These are phyloP conservation scores for Ustilago sp. DNA, from an alignment of 1,284 basidiomycete species.

Conservation along the genomic window DNA sequence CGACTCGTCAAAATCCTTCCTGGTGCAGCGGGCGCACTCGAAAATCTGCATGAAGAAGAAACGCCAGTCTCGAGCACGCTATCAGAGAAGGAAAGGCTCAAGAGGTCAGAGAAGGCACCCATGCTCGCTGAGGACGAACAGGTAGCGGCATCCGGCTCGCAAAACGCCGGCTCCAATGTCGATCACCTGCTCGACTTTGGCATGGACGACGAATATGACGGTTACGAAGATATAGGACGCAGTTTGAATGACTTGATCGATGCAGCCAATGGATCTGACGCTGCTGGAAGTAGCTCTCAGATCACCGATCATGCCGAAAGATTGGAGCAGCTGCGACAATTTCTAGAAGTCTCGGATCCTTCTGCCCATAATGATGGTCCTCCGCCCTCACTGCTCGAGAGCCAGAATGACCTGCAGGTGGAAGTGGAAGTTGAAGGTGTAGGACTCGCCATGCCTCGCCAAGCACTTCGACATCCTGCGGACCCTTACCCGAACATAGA, in stretches of 20 bases:
- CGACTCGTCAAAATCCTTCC: slow-evolving; percentile 58
- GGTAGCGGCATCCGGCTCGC: slow-evolving; percentile 23
- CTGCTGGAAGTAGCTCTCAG: slow-evolving; percentile 19
- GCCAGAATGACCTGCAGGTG: slow-evolving; percentile 57
- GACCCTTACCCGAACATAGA: slow-evolving; percentile 25
- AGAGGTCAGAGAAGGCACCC: slow-evolving; percentile 43
- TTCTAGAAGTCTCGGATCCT: slow-evolving; percentile 36
- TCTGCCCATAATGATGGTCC: slow-evolving; percentile 40
- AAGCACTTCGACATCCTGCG: slow-evolving; percentile 31
- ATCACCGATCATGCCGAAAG: slow-evolving; percentile 35
- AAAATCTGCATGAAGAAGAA: slow-evolving; percentile 8
- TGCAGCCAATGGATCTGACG: slow-evolving; percentile 21
- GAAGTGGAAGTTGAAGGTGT: slow-evolving; percentile 65
- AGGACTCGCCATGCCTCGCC: slow-evolving; percentile 54
- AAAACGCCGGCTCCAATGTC: neutral
- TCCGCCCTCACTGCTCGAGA: slow-evolving; percentile 56
- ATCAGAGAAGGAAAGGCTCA: slow-evolving; percentile 39
- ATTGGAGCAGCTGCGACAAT: slow-evolving; percentile 44
- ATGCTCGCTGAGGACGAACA: slow-evolving; percentile 18
- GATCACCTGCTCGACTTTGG: slow-evolving; percentile 48
- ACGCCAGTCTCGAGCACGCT: neutral
- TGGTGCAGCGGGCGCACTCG: slow-evolving; percentile 54
- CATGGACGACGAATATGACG: slow-evolving; percentile 59
- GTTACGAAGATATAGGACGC: slow-evolving; percentile 58
- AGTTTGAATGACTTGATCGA: slow-evolving; percentile 38